Evolutionary conservation across 805 yeast species (phyloP).

Genomic region (Spathaspora sp.): DNA sequence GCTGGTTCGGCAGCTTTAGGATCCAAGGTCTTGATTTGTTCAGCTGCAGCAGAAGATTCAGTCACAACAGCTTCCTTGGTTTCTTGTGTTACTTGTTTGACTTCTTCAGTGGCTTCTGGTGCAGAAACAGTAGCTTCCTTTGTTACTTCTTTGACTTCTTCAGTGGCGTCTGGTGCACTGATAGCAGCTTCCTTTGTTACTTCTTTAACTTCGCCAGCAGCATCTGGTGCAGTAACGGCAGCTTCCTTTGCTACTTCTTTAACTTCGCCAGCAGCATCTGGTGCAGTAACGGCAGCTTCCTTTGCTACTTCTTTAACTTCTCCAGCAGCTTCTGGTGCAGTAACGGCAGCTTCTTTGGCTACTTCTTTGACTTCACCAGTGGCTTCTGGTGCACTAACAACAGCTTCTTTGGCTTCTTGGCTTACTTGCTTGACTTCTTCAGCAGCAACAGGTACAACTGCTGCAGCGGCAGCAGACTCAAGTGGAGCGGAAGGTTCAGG

Average conservation of each 20-base stretch:
- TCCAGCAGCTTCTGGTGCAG: conserved; percentile 6
- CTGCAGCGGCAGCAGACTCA: conserved; percentile 11
- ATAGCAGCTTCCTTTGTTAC: conserved; percentile 7
- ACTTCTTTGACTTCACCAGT: conserved; percentile 7
- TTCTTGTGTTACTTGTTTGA: conserved; percentile 7
- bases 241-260: conserved; percentile 10
- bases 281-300: conserved; percentile 2
- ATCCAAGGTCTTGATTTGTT: background rate
- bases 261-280: background rate
- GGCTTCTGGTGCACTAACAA: conserved; percentile 9
- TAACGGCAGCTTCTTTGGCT: conserved; percentile 5
- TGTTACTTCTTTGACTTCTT: conserved; percentile 8
- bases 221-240: conserved; percentile 8
- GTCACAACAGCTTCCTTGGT: conserved; percentile 3
- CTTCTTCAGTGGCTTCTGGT: conserved; percentile 7
- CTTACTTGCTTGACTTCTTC: conserved; percentile 8
- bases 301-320: conserved; percentile 8
- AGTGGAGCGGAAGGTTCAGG: conserved; percentile 18
- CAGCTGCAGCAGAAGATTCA: conserved; percentile 1
- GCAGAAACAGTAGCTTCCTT: conserved; percentile 4
- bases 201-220: conserved; percentile 6
- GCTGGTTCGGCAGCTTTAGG: conserved; percentile 8
- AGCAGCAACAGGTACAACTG: background rate
- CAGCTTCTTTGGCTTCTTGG: conserved; percentile 13
- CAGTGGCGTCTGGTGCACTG: conserved; percentile 7